These are phyloP conservation scores for Gonium pectorale DNA, from an alignment of 139 green algal species.

Conservation along the genomic window DNA sequence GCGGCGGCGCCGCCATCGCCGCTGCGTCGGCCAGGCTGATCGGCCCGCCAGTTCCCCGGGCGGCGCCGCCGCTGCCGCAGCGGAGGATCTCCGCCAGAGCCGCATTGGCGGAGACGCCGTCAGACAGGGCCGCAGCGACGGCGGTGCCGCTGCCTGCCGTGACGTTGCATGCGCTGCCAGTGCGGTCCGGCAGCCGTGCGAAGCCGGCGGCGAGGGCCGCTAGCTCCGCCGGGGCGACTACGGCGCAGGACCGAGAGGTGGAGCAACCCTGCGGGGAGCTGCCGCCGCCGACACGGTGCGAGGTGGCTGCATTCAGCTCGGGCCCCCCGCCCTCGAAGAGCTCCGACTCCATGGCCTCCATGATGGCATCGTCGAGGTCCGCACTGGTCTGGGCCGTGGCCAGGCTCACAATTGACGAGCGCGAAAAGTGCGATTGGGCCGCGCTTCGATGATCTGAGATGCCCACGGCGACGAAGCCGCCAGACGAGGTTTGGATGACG, in stretches of 20 bases:
- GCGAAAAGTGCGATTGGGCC: too few species aligned
- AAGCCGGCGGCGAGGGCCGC: background rate
- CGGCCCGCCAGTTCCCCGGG: too few species aligned
- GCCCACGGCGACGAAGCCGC: too few species aligned
- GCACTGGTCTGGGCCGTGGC: too few species aligned
- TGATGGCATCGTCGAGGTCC: constrained; percentile 34
- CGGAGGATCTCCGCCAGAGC: background rate
- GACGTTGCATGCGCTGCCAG: background rate
- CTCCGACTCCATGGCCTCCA: constrained; percentile 20
- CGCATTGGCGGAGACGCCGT: background rate
- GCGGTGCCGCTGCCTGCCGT: background rate
- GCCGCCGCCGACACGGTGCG: too few species aligned
- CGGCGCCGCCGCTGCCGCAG: background rate
- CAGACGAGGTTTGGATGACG: too few species aligned
- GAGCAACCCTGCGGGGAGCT: background rate
- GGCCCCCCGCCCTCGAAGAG: constrained; percentile 10
- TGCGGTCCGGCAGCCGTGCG: background rate
- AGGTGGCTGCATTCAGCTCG: too few species aligned
- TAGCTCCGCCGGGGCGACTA: background rate
- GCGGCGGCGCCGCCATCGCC: background rate
- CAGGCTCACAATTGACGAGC: too few species aligned
- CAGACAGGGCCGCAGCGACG: background rate
- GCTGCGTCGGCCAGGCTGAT: too few species aligned
- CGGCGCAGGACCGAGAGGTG: background rate
- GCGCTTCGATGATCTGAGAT: too few species aligned